Evolutionary conservation across 148 eudicot species (phyloP).

Genomic region (Heliosperma pusillum): DNA sequence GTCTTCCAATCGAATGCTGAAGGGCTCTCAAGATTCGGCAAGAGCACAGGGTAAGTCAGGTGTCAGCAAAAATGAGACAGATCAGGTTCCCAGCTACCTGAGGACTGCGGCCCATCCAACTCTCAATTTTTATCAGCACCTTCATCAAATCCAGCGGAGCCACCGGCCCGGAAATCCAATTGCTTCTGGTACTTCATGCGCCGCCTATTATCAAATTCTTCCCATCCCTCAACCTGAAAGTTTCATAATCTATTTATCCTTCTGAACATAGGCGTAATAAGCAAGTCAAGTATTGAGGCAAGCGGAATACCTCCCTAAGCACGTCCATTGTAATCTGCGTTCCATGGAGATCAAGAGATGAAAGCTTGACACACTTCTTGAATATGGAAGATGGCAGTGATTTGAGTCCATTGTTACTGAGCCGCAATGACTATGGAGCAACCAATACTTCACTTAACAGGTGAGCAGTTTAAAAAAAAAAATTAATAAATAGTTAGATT

Average conservation of each 20-base stretch:
- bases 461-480: background rate
- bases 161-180: conserved; percentile 71
- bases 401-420: conserved; percentile 74
- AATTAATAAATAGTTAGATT: background rate
- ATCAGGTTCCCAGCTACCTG: background rate
- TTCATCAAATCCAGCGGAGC: conserved; percentile 77
- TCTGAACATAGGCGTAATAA: background rate
- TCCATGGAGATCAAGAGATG: conserved; percentile 83
- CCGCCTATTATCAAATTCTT: conserved; percentile 74
- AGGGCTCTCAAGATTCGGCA: background rate
- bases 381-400: conserved; percentile 63
- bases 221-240: conserved; percentile 85
- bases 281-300: conserved; percentile 3
- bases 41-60: background rate
- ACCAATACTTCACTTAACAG: background rate
- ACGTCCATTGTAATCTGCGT: conserved; percentile 77
- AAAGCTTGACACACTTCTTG: conserved; percentile 54
- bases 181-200: conserved; percentile 77
- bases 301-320: conserved; percentile 61
- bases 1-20: background rate
- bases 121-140: conserved; percentile 83
- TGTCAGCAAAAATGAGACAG: background rate
- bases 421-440: conserved; percentile 50
- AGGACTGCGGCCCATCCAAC: background rate
- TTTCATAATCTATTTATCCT: background rate